Evolutionary conservation across 2,329 filamentous ascomycete species (phyloP).

Genomic region (Calonectria hawksworthii): DNA sequence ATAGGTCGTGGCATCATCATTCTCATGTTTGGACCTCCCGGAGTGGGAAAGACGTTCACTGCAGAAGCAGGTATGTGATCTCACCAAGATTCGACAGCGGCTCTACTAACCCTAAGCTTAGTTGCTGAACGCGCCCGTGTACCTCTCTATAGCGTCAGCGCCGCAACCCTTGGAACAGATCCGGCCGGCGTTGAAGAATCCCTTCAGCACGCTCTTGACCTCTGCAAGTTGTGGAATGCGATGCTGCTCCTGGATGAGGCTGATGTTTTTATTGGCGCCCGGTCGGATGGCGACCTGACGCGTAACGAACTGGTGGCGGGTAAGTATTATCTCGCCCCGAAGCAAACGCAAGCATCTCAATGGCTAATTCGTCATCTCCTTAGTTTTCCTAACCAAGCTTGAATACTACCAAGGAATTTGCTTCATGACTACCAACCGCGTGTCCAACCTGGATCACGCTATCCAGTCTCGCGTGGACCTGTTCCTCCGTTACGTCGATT

Average conservation of each 20-base stretch:
- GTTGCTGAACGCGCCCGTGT: constrained; percentile 26
- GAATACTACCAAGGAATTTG: constrained; percentile 59
- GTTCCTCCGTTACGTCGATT: constrained; percentile 49
- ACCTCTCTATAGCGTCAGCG: constrained; percentile 34
- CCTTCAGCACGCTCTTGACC: constrained; percentile 29
- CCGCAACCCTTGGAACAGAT: constrained; percentile 18
- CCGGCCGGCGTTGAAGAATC: neutral
- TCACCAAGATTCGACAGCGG: too few relatives aligned
- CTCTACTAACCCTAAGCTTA: neutral
- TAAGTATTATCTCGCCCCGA: neutral
- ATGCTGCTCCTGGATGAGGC: constrained; percentile 44
- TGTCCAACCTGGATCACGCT: constrained; percentile 59
- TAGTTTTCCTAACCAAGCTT: constrained; percentile 55
- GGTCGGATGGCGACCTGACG: constrained; percentile 28
- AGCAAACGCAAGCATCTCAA: neutral
- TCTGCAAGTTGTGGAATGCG: constrained; percentile 40
- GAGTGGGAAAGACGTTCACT: constrained; percentile 47
- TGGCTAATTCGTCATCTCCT: neutral
- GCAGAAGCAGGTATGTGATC: constrained; percentile 36
- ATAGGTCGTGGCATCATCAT: constrained; percentile 41
- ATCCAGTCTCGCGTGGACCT: constrained; percentile 58
- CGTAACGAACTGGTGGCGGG: constrained; percentile 41
- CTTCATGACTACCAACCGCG: constrained; percentile 61
- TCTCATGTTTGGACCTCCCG: constrained; percentile 46
- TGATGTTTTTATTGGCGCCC: constrained; percentile 37